Percentiles rank a stretch among this genome's conserved stretches.
These are phyloP conservation scores for Arabis hirsuta DNA, from an alignment of 345 rosid species.

Conservation along the genomic window DNA sequence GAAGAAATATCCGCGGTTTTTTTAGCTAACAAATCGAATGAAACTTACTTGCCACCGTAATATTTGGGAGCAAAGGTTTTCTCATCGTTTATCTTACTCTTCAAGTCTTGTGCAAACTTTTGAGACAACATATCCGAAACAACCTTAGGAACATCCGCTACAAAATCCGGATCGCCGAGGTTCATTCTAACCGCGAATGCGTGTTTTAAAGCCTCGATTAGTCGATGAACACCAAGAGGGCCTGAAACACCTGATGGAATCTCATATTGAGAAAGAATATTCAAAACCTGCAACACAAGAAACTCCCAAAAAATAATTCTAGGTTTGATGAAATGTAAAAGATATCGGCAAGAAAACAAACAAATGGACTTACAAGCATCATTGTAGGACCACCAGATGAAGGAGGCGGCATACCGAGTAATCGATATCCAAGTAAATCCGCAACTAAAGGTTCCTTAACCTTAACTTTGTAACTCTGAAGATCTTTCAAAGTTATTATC, in stretches of 20 bases:
- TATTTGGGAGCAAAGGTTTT: constrained; percentile 53
- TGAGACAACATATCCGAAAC: constrained; percentile 64
- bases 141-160: constrained; percentile 40
- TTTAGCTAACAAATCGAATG: not conserved
- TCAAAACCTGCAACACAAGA: constrained; percentile 51
- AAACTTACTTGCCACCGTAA: constrained; percentile 56
- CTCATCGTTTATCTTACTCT: constrained; percentile 52
- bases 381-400: constrained; percentile 60
- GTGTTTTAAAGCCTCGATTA: constrained; percentile 66
- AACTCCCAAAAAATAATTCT: not conserved
- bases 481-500: constrained; percentile 57
- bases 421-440: constrained; percentile 48
- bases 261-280: constrained; percentile 58
- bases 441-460: constrained; percentile 48
- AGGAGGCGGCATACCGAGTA: constrained; percentile 74
- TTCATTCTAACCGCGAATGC: constrained; percentile 71
- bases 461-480: constrained; percentile 53
- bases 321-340: not conserved
- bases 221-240: constrained; percentile 57
- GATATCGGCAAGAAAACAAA: not conserved
- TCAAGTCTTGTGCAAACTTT: constrained; percentile 49
- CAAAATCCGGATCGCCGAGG: constrained; percentile 68
- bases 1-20: not conserved
- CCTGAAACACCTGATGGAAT: constrained; percentile 49
- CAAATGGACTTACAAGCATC: constrained; percentile 49